Percentiles rank a stretch among this genome's conserved stretches.
Conservation (phyloP, 2,329 filamentous ascomycete species). For the Aspergillus awamori region DNA sequence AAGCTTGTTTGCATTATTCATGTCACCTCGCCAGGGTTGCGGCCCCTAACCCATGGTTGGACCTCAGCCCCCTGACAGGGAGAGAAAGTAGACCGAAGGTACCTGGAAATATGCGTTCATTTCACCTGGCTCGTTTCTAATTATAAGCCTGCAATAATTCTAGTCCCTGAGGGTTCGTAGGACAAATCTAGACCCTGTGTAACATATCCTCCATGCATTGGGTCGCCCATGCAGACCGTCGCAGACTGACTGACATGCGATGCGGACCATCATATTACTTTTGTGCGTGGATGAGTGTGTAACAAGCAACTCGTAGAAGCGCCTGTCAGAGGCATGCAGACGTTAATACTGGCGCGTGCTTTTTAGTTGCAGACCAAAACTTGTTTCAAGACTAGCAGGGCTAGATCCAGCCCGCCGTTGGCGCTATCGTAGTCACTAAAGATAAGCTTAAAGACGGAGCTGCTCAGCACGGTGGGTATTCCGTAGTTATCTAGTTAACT, state of each 20-base stretch:
- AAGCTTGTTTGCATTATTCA: background rate
- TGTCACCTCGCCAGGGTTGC: background rate
- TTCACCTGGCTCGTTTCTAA: background rate
- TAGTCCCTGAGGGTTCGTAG: background rate
- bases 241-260: background rate
- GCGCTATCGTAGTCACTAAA: constrained; percentile 2
- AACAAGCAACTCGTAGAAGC: background rate
- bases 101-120: background rate
- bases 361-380: constrained; percentile 1
- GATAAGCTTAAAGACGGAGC: constrained; percentile 9
- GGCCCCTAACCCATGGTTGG: background rate
- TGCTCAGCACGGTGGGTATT: background rate
- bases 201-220: background rate
- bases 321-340: background rate
- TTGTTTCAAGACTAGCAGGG: constrained; percentile 1
- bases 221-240: background rate
- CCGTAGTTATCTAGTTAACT: too few species aligned
- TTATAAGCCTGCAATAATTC: background rate
- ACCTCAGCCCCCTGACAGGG: background rate
- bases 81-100: background rate
- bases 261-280: background rate
- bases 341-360: constrained; percentile 1
- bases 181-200: constrained; percentile 2
- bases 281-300: background rate
- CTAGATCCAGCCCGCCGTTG: background rate